Evolutionary conservation across 345 rosid species (phyloP).

Genomic region (Dimocarpus longan): DNA sequence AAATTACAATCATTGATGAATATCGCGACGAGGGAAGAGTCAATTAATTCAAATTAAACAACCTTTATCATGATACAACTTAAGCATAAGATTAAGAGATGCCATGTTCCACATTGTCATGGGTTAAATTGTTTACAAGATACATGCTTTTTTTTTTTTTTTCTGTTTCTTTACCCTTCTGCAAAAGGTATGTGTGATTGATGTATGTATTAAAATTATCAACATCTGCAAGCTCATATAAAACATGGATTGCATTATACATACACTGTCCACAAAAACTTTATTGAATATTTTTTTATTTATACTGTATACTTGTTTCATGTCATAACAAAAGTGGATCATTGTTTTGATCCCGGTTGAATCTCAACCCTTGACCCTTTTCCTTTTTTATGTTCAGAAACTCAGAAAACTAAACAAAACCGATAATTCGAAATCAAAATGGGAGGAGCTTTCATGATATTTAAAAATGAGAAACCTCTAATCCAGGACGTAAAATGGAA

Average conservation of each 20-base stretch:
- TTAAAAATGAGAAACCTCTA: not conserved
- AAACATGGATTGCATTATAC: not conserved
- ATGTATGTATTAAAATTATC: not conserved
- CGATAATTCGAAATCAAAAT: too few species aligned
- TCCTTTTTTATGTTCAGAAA: not conserved
- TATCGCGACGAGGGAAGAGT: not conserved
- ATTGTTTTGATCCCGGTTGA: not conserved
- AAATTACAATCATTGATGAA: not conserved
- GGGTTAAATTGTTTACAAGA: not conserved
- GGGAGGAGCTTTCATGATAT: too few species aligned
- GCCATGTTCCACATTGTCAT: not conserved
- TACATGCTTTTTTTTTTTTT: too few species aligned
- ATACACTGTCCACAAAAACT: not conserved
- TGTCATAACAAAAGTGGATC: too few species aligned
- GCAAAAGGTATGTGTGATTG: too few species aligned
- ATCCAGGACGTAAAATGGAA: not conserved
- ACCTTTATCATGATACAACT: not conserved
- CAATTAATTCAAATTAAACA: not conserved
- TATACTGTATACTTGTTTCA: too few species aligned
- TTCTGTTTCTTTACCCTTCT: too few species aligned
- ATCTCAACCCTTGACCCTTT: not conserved
- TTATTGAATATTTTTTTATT: not conserved
- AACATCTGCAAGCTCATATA: not conserved
- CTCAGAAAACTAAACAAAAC: not conserved
- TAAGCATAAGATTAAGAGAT: not conserved